Base-by-base conservation (phyloP, 106 monocot species). In the Amphibolis antarctica region DNA sequence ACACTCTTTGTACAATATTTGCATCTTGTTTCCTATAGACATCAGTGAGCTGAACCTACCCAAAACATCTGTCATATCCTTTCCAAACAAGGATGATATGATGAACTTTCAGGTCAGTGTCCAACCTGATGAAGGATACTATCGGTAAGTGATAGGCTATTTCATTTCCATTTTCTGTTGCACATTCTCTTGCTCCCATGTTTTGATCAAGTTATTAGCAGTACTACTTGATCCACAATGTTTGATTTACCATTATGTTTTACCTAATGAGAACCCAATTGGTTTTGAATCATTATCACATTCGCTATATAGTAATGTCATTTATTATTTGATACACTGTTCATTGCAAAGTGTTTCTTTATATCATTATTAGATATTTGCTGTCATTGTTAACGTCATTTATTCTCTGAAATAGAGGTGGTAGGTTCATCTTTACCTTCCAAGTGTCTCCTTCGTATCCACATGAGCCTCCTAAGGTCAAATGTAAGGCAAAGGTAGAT, bases 401-500 rank as follows among this genome's bases (percentile, higher is more conserved):
- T 57, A 43, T 31, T 43, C 28, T 65, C 68, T 22, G 9, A 1
- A 14, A 0, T 19, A 86, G 91, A n/a, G 83, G 83, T 28, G 91
- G 91, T 51, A 72, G 66, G 54, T 92, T 92, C 71, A 21, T 60
- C 51, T 92, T 92, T 60, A 81, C 83, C 11, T 92, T 86, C 66
- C 86, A 86, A 73, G 72, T 91, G 20, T 69, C 90, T 78, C 80
- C 86, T 48, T 78, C 83, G 22, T 91, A 91, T 53, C 90, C 90
- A 27, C 86, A 91, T 60, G 90, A 91, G 22, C 83, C 90, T 73
- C 90, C 90, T 9, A 91, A 91, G 46, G 90, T 91, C 52, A 91
- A 91, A 63, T 92, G 91, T 79, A 92, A 92, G 79, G 86, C 91
- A 59, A 92, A 92, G 86, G 91, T 86, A 77, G 7, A 36, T 36